Conservation (phyloP, 2,329 filamentous ascomycete genomes). For the Ceratocystis alfenasii region DNA sequence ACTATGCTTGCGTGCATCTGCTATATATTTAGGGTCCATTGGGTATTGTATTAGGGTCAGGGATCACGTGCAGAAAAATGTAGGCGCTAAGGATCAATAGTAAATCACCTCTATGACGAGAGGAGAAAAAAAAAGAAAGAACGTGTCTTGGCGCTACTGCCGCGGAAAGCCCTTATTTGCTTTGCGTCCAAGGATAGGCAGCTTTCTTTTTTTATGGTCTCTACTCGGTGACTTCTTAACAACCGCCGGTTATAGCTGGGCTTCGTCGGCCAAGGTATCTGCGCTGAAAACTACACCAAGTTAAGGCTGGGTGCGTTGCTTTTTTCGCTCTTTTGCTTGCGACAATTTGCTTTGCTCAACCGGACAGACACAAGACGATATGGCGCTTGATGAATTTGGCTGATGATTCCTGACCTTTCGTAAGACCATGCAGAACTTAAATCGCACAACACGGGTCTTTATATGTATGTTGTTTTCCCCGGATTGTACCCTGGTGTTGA, state of each 20-base stretch:
- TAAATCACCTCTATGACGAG: too few species aligned
- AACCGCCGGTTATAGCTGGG: conserved; percentile 21
- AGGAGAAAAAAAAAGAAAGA: too few species aligned
- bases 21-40: too few species aligned
- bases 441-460: too few species aligned
- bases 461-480: too few species aligned
- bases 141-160: not conserved
- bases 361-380: not conserved
- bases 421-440: too few species aligned
- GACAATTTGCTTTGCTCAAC: not conserved
- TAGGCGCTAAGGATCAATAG: too few species aligned
- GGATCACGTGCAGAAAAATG: too few species aligned
- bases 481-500: too few species aligned
- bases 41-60: too few species aligned
- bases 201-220: not conserved
- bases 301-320: not conserved
- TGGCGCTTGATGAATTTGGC: not conserved
- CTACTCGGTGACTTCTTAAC: not conserved
- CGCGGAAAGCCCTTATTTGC: not conserved
- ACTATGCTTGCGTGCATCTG: too few species aligned
- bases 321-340: not conserved
- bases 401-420: not conserved
- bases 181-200: not conserved
- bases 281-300: not conserved
- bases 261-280: conserved; percentile 11